phyloP scores from a whole-genome alignment of 306 rosid species.

The Hippophae gyantsensis region DNA sequence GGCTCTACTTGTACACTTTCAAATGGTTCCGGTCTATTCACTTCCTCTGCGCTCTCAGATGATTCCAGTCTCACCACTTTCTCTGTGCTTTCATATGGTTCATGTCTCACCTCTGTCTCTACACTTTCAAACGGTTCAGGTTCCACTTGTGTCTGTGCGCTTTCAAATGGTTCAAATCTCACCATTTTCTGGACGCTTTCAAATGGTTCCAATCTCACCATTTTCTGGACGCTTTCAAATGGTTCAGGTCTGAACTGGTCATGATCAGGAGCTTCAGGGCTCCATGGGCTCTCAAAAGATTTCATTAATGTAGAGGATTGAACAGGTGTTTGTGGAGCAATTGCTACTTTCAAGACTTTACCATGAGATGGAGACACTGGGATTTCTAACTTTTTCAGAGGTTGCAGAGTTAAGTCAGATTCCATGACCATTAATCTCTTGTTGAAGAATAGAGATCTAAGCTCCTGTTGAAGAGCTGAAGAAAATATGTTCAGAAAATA shows the following conservation, averaged over 20 bases:
- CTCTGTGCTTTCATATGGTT: too few relatives aligned
- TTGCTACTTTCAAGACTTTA: conserved; percentile 22
- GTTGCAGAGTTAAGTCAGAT: conserved; percentile 21
- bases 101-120: too few relatives aligned
- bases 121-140: too few relatives aligned
- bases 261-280: conserved; percentile 20
- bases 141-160: too few relatives aligned
- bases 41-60: conserved; percentile 19
- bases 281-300: conserved; percentile 29
- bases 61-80: conserved; percentile 18
- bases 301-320: conserved; percentile 23
- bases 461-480: conserved; percentile 41
- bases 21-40: background rate
- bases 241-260: background rate
- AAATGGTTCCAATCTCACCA: too few relatives aligned
- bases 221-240: too few relatives aligned
- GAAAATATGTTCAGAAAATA: conserved; percentile 25
- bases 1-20: conserved; percentile 15
- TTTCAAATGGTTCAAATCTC: too few relatives aligned
- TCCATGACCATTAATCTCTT: conserved; percentile 24
- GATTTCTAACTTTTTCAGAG: conserved; percentile 18
- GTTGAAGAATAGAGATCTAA: conserved; percentile 27
- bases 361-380: conserved; percentile 13
- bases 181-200: too few relatives aligned
- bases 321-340: conserved; percentile 57